Base-by-base conservation (phyloP, 495 filamentous ascomycete genomes). In the Neurospora hispaniola region DNA sequence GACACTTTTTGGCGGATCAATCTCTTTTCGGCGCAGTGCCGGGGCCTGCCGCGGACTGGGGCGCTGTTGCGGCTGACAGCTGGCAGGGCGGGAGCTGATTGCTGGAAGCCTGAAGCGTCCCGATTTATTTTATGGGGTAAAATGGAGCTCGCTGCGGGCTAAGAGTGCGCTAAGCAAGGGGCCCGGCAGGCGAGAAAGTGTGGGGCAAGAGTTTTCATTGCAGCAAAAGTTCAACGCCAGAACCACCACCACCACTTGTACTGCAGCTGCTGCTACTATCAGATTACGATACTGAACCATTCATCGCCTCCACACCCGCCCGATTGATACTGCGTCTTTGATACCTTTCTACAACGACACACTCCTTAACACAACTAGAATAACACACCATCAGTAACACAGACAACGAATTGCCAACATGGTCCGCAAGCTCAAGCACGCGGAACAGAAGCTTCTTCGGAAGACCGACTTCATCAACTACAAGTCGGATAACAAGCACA, bases 401-500 rank as follows among this genome's bases (percentile, higher is more conserved):
- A 42, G 42, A 11, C 70, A 39, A 14, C 39, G n/a, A 66, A 59
- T 18, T 70, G 73, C 71, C 75, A 88, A 78, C 70, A 96, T 96
- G 93, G 92, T 96, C 76, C 91, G 95, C 73, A 91, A 95, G 82
- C 89, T 98, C 78, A 97, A 97, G 83, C 88, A 95, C 54, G 54
- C 54, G 84, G 95, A 97, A 88, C 87, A 92, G 74, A 84, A 84
- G 73, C 77, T 87, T 74, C 90, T 98, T 79, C 89, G 90, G 72
- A 99, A 98, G 84, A 94, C 96, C 81, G 94, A 99, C 82, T 96
- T 99, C 84, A 89, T 93, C 76, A 94, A 90, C 79, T 98, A 95
- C 86, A 93, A 94, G 83, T 90, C 90, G 78, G 95, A 99, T 84
- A 86, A 90, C 78, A 83, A 87, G 75, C 96, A 99, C 86, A 89